Base-by-base conservation (phyloP, 768 basidiomycete genomes). In the Tylopilus felleus region DNA sequence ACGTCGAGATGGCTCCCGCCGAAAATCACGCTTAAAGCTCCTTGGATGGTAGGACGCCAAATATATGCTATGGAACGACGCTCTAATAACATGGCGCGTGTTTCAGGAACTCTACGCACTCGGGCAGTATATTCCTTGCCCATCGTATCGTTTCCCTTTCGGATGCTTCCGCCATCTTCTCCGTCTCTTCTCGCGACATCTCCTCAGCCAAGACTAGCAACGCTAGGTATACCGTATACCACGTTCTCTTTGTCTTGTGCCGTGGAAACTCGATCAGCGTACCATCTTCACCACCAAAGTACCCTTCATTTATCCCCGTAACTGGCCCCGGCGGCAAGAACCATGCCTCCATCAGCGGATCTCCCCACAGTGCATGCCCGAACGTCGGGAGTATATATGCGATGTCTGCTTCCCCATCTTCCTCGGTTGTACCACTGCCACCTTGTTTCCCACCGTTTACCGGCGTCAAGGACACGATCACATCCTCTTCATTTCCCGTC, bases 201-300 rank as follows among this genome's bases (percentile, higher is more conserved):
- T 78, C 79, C 23, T 71, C 72, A 45, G 85, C 67, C 49, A 85
- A 71, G 2, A 85, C 67, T 12, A 84, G 61, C 46, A 78, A 55
- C 13, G 84, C 82, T 54, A 86, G 63, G 65, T 85, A 89, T 7
- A 89, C 62, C 29, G 82, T 82, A 65, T 90, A 90, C 89, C 88
- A 91, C 45, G 84, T 60, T 55, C 88, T 72, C 68, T 91, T 91
- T 46, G 88, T 91, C 65, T 75, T 80, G 69, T 90, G 88, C 46
- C 88, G 76, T 13, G 77, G 71, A 55, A 90, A 84, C 22, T 80
- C 63, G 3, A 86, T 73, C 41, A 83, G 63, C 4, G 71, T 71
- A 1, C 70, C 75, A 1, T 81, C 82, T 7, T 73, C 74, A 2
- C 49, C 58, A 3, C 51, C 70, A 39, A 68, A 66, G 61, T 90